These are phyloP conservation scores for Podila epicladia DNA, from an alignment of 192 early-diverging fungal genomes.

Conservation along the genomic window DNA sequence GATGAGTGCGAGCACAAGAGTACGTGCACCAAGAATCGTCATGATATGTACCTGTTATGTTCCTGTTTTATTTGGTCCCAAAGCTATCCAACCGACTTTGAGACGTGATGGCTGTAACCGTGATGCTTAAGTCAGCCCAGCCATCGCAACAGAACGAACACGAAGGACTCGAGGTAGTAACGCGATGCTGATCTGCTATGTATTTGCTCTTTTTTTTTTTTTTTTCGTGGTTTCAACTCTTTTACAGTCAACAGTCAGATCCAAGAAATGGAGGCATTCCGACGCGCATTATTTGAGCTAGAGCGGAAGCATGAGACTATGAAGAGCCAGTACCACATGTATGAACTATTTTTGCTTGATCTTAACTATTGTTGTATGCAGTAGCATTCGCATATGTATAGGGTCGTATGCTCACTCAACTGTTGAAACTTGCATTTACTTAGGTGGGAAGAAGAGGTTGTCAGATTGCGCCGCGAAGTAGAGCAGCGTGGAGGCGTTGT, in stretches of 20 bases:
- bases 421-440: not conserved
- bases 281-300: conserved; percentile 81
- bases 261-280: conserved; percentile 80
- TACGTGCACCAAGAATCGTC: conserved; percentile 48
- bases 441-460: conserved; percentile 88
- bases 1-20: conserved; percentile 88
- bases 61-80: no score
- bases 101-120: not conserved
- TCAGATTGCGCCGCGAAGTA: conserved; percentile 81
- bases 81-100: no score
- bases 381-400: not conserved
- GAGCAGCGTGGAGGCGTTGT: conserved; percentile 74
- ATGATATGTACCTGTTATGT: no score
- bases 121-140: not conserved
- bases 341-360: conserved; percentile 5
- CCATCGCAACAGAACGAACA: not conserved
- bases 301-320: conserved; percentile 84
- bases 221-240: conserved; percentile 13
- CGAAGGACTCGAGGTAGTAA: not conserved
- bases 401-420: not conserved
- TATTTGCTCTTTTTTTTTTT: conserved; percentile 1
- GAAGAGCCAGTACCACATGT: conserved; percentile 76
- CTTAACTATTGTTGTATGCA: not conserved
- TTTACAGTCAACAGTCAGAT: conserved; percentile 75
- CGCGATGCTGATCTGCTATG: not conserved